Evolutionary conservation across 345 rosid species (phyloP).

Genomic region (Rhodomyrtus tomentosa): DNA sequence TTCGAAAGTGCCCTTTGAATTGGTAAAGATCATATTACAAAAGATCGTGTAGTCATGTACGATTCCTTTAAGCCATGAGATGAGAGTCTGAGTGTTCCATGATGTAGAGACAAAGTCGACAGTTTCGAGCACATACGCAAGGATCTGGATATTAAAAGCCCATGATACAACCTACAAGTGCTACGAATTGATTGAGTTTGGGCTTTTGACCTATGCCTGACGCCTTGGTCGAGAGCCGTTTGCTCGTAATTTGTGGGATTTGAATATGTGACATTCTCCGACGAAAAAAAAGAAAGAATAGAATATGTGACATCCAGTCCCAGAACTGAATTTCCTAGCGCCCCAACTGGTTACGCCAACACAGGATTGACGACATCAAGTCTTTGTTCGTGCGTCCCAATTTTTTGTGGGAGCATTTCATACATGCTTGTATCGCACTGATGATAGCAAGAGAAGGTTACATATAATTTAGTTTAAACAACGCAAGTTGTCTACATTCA

Average conservation of each 20-base stretch:
- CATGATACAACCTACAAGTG: not conserved
- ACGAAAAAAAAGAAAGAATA: too few species aligned
- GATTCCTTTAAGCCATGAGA: not conserved
- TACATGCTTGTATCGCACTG: not conserved
- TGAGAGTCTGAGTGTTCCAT: not conserved
- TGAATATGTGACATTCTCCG: not conserved
- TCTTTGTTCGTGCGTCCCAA: not conserved
- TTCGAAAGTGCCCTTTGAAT: not conserved
- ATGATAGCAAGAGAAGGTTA: not conserved
- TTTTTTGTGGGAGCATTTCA: not conserved
- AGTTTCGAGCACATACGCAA: not conserved
- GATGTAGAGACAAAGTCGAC: not conserved
- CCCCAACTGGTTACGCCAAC: not conserved
- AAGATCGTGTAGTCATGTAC: not conserved
- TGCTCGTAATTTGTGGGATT: not conserved
- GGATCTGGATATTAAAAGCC: not conserved
- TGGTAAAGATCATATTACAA: not conserved
- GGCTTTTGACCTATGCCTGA: not conserved
- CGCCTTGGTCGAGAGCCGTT: not conserved
- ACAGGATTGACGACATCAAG: not conserved
- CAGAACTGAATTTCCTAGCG: not conserved
- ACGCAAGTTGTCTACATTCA: not conserved
- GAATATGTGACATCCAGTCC: not conserved
- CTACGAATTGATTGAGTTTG: not conserved
- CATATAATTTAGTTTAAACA: not conserved